Conservation (phyloP, 2,329 filamentous ascomycete genomes). For the Fusarium avenaceum region DNA sequence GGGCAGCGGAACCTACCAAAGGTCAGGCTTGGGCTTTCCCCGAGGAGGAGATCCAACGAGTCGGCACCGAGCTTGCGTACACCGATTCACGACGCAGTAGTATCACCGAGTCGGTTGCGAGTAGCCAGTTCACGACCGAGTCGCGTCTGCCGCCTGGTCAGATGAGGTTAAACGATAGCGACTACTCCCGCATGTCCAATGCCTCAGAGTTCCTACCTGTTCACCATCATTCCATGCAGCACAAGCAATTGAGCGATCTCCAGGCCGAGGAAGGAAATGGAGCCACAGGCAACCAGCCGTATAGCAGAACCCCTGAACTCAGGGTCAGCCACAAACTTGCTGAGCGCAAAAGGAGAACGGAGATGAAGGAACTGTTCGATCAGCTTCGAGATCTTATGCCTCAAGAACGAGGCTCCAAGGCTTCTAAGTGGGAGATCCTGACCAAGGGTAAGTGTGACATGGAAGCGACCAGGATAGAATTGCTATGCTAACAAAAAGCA, state of each 20-base stretch:
- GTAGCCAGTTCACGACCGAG: conserved; percentile 82
- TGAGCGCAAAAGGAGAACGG: conserved; percentile 84
- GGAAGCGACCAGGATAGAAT: not conserved
- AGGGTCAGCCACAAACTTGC: conserved; percentile 88
- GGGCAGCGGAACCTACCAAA: conserved; percentile 82
- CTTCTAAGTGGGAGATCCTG: conserved; percentile 90
- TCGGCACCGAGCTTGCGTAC: conserved; percentile 63
- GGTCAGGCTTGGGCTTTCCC: conserved; percentile 89
- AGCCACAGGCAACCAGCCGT: conserved; percentile 74
- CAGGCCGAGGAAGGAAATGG: conserved; percentile 69
- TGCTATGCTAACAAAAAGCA: conserved; percentile 25
- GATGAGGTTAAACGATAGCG: conserved; percentile 75
- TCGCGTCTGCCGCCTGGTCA: conserved; percentile 80
- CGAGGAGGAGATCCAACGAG: conserved; percentile 73
- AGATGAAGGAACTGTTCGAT: conserved; percentile 91
- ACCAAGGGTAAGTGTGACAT: conserved; percentile 75
- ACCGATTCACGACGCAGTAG: conserved; percentile 80
- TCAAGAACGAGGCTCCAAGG: conserved; percentile 84
- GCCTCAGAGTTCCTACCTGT: conserved; percentile 70
- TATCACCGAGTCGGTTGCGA: conserved; percentile 81
- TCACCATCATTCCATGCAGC: conserved; percentile 83
- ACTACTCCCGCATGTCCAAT: conserved; percentile 64
- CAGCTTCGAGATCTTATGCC: conserved; percentile 83
- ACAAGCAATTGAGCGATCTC: conserved; percentile 77
- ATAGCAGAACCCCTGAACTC: conserved; percentile 85